Evolutionary conservation across 169 alveolate genomes (phyloP).

Genomic region (Perkinsus olseni): DNA sequence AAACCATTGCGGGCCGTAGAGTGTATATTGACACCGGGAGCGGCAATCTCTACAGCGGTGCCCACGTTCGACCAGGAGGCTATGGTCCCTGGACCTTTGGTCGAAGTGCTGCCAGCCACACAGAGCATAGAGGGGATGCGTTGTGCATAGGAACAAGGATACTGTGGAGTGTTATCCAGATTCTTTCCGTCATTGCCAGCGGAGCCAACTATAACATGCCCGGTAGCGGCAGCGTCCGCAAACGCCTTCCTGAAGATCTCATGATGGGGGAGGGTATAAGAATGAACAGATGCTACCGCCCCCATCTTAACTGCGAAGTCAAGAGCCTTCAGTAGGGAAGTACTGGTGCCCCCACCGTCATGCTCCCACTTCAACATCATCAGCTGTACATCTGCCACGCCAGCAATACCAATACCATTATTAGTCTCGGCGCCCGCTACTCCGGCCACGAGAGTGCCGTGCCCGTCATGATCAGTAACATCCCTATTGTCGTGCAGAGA

Average conservation of each 20-base stretch:
- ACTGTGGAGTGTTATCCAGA: constrained; percentile 20
- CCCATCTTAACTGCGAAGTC: constrained; percentile 33
- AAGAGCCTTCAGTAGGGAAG: constrained; percentile 28
- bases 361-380: constrained; percentile 25
- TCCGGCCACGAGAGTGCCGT: constrained; percentile 39
- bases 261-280: constrained; percentile 28
- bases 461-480: constrained; percentile 33
- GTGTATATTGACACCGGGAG: constrained; percentile 33
- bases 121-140: constrained; percentile 24
- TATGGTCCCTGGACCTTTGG: constrained; percentile 10
- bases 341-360: constrained; percentile 23
- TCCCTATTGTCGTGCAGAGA: constrained; percentile 28
- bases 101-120: constrained; percentile 15
- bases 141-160: constrained; percentile 27
- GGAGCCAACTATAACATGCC: constrained; percentile 22
- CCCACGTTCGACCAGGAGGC: constrained; percentile 29
- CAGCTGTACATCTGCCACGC: constrained; percentile 29
- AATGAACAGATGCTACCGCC: constrained; percentile 16
- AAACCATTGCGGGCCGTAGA: constrained; percentile 24
- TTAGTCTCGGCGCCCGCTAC: constrained; percentile 33
- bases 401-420: constrained; percentile 17
- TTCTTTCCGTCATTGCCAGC: constrained; percentile 28
- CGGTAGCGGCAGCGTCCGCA: constrained; percentile 20
- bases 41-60: constrained; percentile 28
- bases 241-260: constrained; percentile 30